phyloP scores from a whole-genome alignment of 768 basidiomycete genomes.

The Rhizopogon vinicolor region DNA sequence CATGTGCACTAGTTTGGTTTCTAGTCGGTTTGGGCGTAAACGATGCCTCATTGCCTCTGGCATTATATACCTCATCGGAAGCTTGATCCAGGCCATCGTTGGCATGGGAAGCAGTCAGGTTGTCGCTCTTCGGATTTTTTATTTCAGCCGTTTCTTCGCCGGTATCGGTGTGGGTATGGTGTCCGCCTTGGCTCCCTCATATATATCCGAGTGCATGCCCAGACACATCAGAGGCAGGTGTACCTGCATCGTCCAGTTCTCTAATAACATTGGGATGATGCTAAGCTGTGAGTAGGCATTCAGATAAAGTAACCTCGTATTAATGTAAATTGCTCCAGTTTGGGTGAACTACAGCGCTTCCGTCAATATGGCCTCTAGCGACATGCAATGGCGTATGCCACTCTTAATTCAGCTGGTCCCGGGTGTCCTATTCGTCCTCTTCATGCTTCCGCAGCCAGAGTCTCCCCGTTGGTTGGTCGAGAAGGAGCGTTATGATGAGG shows the following conservation, averaged over 20 bases:
- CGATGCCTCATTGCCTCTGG: conserved; percentile 37
- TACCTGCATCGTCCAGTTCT: conserved; percentile 33
- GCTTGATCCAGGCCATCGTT: conserved; percentile 35
- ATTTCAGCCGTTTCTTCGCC: conserved; percentile 45
- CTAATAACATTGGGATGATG: conserved; percentile 23
- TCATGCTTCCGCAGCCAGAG: conserved; percentile 42
- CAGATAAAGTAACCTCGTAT: not conserved
- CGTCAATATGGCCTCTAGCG: conserved; percentile 26
- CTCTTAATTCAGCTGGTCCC: conserved; percentile 45
- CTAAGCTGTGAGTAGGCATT: conserved; percentile 14
- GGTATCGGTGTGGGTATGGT: conserved; percentile 55
- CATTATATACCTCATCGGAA: conserved; percentile 37
- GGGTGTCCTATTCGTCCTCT: conserved; percentile 37
- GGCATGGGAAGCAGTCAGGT: conserved; percentile 30
- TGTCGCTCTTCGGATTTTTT: conserved; percentile 30
- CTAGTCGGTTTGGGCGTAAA: conserved; percentile 37
- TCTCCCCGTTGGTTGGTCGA: conserved; percentile 51
- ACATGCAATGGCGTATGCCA: conserved; percentile 44
- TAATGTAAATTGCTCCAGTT: conserved; percentile 16
- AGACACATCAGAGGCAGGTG: conserved; percentile 39
- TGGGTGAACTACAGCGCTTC: conserved; percentile 40
- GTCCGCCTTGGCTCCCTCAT: conserved; percentile 38
- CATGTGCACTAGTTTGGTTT: conserved; percentile 30
- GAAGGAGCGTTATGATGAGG: conserved; percentile 32
- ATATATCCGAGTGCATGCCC: conserved; percentile 42